Percentiles rank a stretch among this genome's conserved stretches.
Conservation (phyloP, 306 rosid genomes). For the Glycine tomentella region DNA sequence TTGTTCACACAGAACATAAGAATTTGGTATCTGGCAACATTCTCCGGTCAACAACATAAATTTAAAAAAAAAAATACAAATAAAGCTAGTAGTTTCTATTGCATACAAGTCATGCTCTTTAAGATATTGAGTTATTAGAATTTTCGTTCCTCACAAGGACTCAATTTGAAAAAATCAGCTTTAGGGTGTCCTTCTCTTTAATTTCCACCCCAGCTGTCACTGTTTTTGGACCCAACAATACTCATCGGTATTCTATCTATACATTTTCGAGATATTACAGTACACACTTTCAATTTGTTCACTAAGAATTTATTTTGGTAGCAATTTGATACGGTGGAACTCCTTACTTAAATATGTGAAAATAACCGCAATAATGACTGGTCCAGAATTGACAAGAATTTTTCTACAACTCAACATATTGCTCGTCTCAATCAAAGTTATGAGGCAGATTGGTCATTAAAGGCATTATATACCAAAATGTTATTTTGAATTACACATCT, state of each 20-base stretch:
- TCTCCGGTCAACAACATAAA: background rate
- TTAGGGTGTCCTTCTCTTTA: conserved; percentile 20
- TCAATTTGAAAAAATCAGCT: conserved; percentile 13
- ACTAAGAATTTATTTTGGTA: background rate
- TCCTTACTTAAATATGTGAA: background rate
- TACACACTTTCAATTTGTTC: conserved; percentile 16
- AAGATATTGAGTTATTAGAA: background rate
- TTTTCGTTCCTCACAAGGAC: conserved; percentile 12
- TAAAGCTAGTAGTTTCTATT: background rate
- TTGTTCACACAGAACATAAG: conserved; percentile 5
- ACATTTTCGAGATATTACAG: conserved; percentile 32
- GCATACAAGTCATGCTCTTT: background rate
- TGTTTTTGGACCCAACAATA: conserved; percentile 36
- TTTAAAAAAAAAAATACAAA: background rate
- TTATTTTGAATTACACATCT: conserved; percentile 36
- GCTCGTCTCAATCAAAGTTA: conserved; percentile 46
- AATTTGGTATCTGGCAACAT: background rate
- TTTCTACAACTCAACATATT: background rate
- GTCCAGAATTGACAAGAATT: background rate
- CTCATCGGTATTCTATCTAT: conserved; percentile 21
- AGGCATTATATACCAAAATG: conserved; percentile 38
- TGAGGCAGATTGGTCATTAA: conserved; percentile 37
- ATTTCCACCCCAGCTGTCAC: conserved; percentile 37
- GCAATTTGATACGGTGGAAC: background rate
- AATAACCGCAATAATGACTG: background rate